Evolutionary conservation across 2,329 filamentous ascomycete species (phyloP).

Genomic region (Ascochyta rabiei): DNA sequence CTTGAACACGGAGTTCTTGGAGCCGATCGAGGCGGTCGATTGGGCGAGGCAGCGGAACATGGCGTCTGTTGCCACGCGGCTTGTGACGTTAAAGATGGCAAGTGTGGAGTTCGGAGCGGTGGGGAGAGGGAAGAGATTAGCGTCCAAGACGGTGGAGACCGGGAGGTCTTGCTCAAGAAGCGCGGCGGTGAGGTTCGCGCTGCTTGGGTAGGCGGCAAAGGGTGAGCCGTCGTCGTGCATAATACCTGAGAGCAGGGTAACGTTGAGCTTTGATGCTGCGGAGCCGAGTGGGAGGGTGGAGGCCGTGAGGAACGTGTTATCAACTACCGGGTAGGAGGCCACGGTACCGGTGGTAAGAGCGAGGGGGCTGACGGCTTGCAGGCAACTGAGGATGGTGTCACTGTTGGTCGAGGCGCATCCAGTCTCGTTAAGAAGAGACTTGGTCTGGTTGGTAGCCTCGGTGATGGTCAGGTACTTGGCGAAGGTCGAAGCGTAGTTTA

Average conservation of each 20-base stretch:
- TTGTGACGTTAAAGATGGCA: conserved; percentile 41
- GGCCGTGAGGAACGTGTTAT: conserved; percentile 38
- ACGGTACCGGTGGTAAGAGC: conserved; percentile 13
- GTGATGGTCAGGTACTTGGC: conserved; percentile 33
- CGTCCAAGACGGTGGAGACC: conserved; percentile 12
- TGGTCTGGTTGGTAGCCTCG: conserved; percentile 28
- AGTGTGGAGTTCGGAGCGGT: conserved; percentile 40
- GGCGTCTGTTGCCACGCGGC: conserved; percentile 39
- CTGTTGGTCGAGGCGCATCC: conserved; percentile 24
- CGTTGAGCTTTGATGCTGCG: conserved; percentile 21
- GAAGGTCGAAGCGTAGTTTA: conserved; percentile 29
- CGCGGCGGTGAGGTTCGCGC: conserved; percentile 26
- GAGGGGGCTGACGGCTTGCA: conserved; percentile 29
- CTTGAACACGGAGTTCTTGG: conserved; percentile 32
- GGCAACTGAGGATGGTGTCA: conserved; percentile 27
- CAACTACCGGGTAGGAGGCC: conserved; percentile 39
- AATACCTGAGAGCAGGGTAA: conserved; percentile 34
- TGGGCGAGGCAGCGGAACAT: conserved; percentile 41
- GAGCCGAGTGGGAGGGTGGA: conserved; percentile 28
- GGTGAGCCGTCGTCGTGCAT: conserved; percentile 42
- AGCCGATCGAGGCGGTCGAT: conserved; percentile 33
- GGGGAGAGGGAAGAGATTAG: conserved; percentile 27
- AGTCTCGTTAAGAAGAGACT: conserved; percentile 31
- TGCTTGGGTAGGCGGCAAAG: conserved; percentile 37
- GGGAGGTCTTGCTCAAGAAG: conserved; percentile 22